Evolutionary conservation across 1,139 yeast species (phyloP).

Genomic region (Hansenula lynferdii): DNA sequence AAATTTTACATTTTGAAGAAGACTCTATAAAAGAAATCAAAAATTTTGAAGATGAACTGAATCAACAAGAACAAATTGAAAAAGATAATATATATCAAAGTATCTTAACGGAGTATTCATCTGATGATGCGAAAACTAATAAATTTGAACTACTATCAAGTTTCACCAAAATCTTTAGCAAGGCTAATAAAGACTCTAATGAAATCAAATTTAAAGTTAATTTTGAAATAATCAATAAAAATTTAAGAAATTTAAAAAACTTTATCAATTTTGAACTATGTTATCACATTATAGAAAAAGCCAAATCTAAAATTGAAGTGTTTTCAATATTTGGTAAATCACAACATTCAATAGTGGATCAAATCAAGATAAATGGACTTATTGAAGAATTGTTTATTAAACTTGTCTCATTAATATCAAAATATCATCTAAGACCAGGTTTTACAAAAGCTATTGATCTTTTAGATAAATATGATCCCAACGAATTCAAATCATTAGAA

Average conservation of each 20-base stretch:
- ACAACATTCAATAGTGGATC: conserved; percentile 26
- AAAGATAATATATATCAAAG: conserved; percentile 35
- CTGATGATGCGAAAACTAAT: conserved; percentile 26
- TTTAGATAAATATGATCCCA: conserved; percentile 68
- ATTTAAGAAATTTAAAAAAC: conserved; percentile 37
- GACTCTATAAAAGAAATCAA: conserved; percentile 22
- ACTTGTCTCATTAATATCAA: conserved; percentile 60
- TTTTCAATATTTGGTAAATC: conserved; percentile 17
- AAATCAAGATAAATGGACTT: conserved; percentile 23
- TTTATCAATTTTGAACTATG: conserved; percentile 42
- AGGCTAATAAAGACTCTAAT: conserved; percentile 39
- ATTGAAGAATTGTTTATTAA: conserved; percentile 61
- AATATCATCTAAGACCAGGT: conserved; percentile 71
- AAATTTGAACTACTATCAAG: conserved; percentile 41
- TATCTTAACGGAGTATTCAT: conserved; percentile 26
- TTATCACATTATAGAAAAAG: conserved; percentile 36
- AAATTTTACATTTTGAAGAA: conserved; percentile 29
- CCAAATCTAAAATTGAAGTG: conserved; percentile 36
- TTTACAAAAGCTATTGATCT: conserved; percentile 75
- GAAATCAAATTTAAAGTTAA: conserved; percentile 49
- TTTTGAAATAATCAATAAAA: conserved; percentile 41
- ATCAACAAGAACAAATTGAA: conserved; percentile 16
- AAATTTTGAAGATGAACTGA: conserved; percentile 14
- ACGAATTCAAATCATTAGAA: conserved; percentile 33
- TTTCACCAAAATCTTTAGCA: conserved; percentile 53